phyloP scores from a whole-genome alignment of 805 yeast species.

The Ogataea kodamae region DNA sequence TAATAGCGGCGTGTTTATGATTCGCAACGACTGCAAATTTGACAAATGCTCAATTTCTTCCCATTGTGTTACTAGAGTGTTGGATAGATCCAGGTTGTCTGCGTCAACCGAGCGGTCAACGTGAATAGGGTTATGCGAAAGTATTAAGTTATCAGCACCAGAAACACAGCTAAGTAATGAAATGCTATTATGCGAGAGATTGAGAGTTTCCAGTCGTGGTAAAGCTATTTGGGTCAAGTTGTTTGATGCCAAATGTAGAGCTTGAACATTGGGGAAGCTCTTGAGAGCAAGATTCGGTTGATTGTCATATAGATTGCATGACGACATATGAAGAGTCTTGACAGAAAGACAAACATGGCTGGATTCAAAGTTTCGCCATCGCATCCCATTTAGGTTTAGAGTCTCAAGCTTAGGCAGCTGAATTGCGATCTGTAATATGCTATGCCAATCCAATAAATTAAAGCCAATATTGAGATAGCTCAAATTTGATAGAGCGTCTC shows the following conservation, averaged over 20 bases:
- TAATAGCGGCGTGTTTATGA: slow-evolving; percentile 53
- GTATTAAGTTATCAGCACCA: slow-evolving; percentile 27
- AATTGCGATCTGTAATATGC: slow-evolving; percentile 37
- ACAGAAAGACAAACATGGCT: slow-evolving; percentile 3
- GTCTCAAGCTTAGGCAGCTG: slow-evolving; percentile 36
- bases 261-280: slow-evolving; percentile 18
- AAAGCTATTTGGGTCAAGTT: slow-evolving; percentile 6
- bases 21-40: slow-evolving; percentile 41
- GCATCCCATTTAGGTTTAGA: slow-evolving; percentile 55
- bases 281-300: slow-evolving; percentile 1
- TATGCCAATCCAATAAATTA: slow-evolving; percentile 49
- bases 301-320: slow-evolving; percentile 11
- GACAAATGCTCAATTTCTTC: slow-evolving; percentile 42
- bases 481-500: slow-evolving; percentile 23
- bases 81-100: slow-evolving; percentile 45
- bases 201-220: slow-evolving; percentile 7
- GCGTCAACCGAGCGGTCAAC: slow-evolving; percentile 24
- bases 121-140: slow-evolving; percentile 35
- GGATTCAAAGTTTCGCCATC: slow-evolving; percentile 28
- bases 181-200: slow-evolving; percentile 42
- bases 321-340: slow-evolving; percentile 21
- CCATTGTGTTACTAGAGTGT: slow-evolving; percentile 49
- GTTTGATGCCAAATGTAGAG: slow-evolving; percentile 33
- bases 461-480: slow-evolving; percentile 53
- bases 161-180: slow-evolving; percentile 19